Conservation (phyloP, 768 basidiomycete genomes). For the Tricholoma sp. region DNA sequence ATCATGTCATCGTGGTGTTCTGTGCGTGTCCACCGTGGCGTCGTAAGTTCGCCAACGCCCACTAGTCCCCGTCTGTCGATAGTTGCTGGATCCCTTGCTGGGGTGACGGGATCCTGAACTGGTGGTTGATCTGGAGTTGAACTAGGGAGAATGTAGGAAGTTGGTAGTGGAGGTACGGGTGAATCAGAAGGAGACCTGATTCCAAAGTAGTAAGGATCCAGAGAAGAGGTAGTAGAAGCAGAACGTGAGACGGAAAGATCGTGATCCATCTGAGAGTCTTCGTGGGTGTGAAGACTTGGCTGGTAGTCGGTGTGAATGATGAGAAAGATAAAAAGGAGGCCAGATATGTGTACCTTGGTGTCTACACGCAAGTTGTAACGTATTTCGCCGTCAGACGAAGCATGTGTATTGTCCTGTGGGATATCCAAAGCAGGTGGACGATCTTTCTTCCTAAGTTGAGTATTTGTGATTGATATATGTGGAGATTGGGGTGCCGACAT, state of each 20-base stretch:
- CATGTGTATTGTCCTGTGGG: slow-evolving; percentile 29
- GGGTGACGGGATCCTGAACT: slow-evolving; percentile 56
- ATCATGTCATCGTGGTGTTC: slow-evolving; percentile 36
- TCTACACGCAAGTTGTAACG: slow-evolving; percentile 19
- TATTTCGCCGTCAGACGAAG: slow-evolving; percentile 34
- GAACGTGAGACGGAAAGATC: slow-evolving; percentile 56
- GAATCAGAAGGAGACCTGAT: slow-evolving; percentile 64
- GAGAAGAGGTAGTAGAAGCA: slow-evolving; percentile 69
- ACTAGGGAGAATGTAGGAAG: slow-evolving; percentile 33
- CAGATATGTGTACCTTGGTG: slow-evolving; percentile 23
- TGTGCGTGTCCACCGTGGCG: slow-evolving; percentile 83
- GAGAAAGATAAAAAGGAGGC: not conserved
- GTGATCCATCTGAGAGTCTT: slow-evolving; percentile 36
- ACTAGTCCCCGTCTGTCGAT: slow-evolving; percentile 87
- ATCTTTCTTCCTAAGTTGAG: slow-evolving; percentile 41
- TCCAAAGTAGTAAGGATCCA: slow-evolving; percentile 89
- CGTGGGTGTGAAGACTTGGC: slow-evolving; percentile 30
- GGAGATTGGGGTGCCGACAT: slow-evolving; percentile 40
- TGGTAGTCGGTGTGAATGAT: slow-evolving; percentile 13
- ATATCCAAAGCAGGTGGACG: slow-evolving; percentile 50
- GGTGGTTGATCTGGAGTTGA: slow-evolving; percentile 59
- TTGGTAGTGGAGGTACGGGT: slow-evolving; percentile 49
- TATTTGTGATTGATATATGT: slow-evolving; percentile 30
- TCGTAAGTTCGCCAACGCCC: slow-evolving; percentile 93
- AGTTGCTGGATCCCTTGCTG: slow-evolving; percentile 66